Evolutionary conservation across 2,329 filamentous ascomycete species (phyloP), one percentile per base, ranked within the genome.

Genomic region (Pseudogymnoascus sp.): DNA sequence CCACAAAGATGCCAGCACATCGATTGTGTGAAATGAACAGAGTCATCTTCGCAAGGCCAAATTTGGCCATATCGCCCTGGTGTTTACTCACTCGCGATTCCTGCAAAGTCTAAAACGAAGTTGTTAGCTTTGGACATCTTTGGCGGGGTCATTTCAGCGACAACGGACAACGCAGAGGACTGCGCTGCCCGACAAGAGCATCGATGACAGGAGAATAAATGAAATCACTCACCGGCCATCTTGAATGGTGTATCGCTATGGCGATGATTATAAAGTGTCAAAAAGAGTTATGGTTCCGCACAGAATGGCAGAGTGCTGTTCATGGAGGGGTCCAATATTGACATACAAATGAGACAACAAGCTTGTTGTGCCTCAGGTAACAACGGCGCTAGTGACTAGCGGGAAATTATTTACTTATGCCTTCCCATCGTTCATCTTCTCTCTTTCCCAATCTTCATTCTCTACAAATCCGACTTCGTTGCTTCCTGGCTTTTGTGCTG

Each of bases 21-120:
- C 45, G 45, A 30, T 52, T 30, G 26, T 15, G 45, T 15, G 9
- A 30, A 26, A 35, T 26, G 10, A n/a, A 21, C 21, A 19, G 39
- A 19, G 52, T 3, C 57, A 30, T 37, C 56, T 45, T 39, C 18
- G 26, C 37, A 34, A 19, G 38, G 41, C 34, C 9, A 18, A 19
- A 39, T 21, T 15, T 52, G 13, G 38, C 33, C 37, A 60, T 35
- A 21, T 38, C 21, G 48, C 15, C 56, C 26, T 52, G 45, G 45
- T 52, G 5, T 28, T 23, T 61, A 71, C 74, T 65, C 71, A 77
- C 76, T 70, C 66, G 75, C 76, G 63, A 77, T 68, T 52, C 67
- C 65, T 61, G 65, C 56, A 65, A 75, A 76, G 69, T 74, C 74
- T 75, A 60, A 21, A 59, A 26, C 30, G 38, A 18, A 48, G 26